Conservation (phyloP, 2,329 filamentous ascomycete genomes). For the Hortaea sp. region DNA sequence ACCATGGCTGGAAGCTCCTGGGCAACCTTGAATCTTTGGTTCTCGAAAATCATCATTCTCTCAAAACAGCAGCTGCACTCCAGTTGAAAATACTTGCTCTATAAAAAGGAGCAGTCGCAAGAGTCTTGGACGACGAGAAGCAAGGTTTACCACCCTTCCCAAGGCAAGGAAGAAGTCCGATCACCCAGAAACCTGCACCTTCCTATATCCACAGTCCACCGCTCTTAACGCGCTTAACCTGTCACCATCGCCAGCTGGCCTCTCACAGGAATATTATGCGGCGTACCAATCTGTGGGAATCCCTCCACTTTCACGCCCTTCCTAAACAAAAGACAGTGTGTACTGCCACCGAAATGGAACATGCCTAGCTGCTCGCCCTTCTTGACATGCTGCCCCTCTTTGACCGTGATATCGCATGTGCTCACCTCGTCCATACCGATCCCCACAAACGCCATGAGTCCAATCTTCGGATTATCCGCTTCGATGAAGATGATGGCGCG, state of each 20-base stretch:
- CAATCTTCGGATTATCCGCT: conserved; percentile 56
- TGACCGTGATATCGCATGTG: conserved; percentile 59
- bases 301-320: conserved; percentile 39
- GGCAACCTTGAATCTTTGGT: no score
- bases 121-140: no score
- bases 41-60: no score
- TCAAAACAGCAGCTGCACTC: no score
- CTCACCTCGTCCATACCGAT: conserved; percentile 71
- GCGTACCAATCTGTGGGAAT: conserved; percentile 22
- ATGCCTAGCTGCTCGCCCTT: conserved; percentile 67
- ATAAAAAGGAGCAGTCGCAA: no score
- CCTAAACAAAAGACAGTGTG: conserved; percentile 58
- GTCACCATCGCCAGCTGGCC: conserved; percentile 26
- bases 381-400: conserved; percentile 52
- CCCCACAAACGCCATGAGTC: conserved; percentile 59
- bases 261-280: conserved; percentile 30
- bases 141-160: no score
- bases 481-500: conserved; percentile 61
- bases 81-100: no score
- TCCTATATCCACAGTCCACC: background rate
- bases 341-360: conserved; percentile 72
- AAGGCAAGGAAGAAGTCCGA: no score
- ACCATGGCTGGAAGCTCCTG: no score
- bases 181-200: no score
- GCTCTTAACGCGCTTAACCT: background rate